Base-by-base conservation (phyloP, 2,329 filamentous ascomycete species). In the Penicillium sp. region DNA sequence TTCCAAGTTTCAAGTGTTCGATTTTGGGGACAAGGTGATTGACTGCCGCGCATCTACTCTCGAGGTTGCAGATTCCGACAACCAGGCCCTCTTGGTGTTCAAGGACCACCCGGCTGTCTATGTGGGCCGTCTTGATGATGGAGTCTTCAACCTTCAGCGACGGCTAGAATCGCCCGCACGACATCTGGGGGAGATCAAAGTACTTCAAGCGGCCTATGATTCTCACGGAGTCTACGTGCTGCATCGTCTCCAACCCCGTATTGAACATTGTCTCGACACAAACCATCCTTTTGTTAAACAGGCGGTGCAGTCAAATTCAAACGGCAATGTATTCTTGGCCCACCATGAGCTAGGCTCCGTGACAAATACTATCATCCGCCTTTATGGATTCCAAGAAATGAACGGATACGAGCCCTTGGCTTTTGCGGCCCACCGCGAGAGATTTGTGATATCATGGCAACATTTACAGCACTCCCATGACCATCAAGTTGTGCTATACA, bases 371-470 rank as follows among this genome's bases (percentile, higher is more conserved):
- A 33, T 33, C n/a, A 44, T 58, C 17, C 45, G 41, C 16, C 39
- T 63, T 5, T 64, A 53, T 40, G 45, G 41, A 13, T 61, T 67
- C 14, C 58, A 54, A 8, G 56, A 63, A 8, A 50, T 57, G 26
- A 34, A 18, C 4, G 52, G 57, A 2, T 62, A 58, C 28, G 54
- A 60, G 15, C 61, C 62, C 8, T 36, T 60, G 19, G 59, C 60
- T 20, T 36, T 68, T 31, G 56, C 59, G 7, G 50, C 41, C 7
- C 28, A 50, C 17, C 30, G 37, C 15, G 37, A 48, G n/a, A 48
- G 39, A 4, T 65, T 67, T 55, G 64, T 58, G 2, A 65, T 67
- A 25, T 65, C 60, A n/a, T 68, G 64, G 64, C 58, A 59, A 33
- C 54, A 64, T 43, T 10, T 14, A 19, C 33, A 48, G 5, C 49